Base-by-base conservation (phyloP, 169 alveolate species). In the Cryptosporidium sp. region DNA sequence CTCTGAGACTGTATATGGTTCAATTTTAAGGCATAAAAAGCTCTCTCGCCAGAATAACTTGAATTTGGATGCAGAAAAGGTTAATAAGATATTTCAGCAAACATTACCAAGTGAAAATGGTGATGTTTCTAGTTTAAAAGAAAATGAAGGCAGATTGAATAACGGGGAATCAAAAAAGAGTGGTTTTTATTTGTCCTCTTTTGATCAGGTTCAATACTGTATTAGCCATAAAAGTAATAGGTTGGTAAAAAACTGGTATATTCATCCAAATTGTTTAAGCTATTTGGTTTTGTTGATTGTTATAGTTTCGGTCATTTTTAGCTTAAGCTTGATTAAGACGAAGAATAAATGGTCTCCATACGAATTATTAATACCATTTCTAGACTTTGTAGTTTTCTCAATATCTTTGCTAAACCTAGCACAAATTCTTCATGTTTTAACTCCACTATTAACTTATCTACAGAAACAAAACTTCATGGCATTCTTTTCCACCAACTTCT, bases 201-300 rank as follows among this genome's bases (percentile, higher is more conserved):
- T 73, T 73, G 70, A 73, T 7, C 51, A 52, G 43, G 58, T 73
- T 52, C 86, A 73, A 29, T 73, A 73, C 39, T 73, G 86, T 62
- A 37, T 18, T 39, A 59, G 37, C 39, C 51, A 73, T 50, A 29
- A 35, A 73, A 59, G 52, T n/a, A 26, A 58, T 10, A 59, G 21
- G 9, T 18, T 73, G 52, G 31, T 73, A 33, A 73, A 73, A 31
- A 39, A 33, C 12, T 73, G 86, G 86, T 41, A 52, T 35, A 73
- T 73, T 21, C 58, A 73, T 59, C 86, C 86, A 33, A 73, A 73
- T 21, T 80, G 39, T 67, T 29, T 59, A 14, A 61, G 18, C 16
- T 80, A 41, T 80, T 26, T 61, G 41, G 8, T 37, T 62, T 65
- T 80, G 39, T 29, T 62, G 4, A 48, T 80, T 21, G 52, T 65